Conservation (phyloP, 2,329 filamentous ascomycete genomes). For the Emericellopsis cladophorae region DNA sequence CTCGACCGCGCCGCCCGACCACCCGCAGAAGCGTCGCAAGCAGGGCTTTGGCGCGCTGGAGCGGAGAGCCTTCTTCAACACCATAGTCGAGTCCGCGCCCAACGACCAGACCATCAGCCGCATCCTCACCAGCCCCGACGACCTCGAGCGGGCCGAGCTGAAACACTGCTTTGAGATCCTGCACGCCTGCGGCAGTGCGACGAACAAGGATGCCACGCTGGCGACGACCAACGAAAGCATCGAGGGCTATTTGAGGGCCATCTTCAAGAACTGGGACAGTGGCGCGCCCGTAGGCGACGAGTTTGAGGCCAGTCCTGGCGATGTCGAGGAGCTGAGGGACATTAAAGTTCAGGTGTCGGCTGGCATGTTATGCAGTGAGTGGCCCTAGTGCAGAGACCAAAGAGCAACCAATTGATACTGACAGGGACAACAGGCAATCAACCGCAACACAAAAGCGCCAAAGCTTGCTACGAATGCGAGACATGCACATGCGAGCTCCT, state of each 20-base stretch:
- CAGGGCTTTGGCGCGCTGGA: too few relatives aligned
- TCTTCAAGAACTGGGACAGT: slow-evolving; percentile 13
- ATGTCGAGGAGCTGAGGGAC: neutral
- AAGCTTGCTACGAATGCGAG: slow-evolving; percentile 5
- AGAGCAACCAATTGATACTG: slow-evolving; percentile 2
- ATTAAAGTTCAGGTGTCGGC: slow-evolving; percentile 12
- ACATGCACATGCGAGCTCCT: too few relatives aligned
- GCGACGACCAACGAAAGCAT: slow-evolving; percentile 14
- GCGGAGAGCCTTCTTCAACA: slow-evolving; percentile 3
- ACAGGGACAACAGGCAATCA: slow-evolving; percentile 2
- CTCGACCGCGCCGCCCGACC: neutral
- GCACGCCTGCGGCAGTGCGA: slow-evolving; percentile 16
- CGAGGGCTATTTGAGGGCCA: slow-evolving; percentile 16
- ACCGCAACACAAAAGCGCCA: slow-evolving; percentile 4
- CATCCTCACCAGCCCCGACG: slow-evolving; percentile 10
- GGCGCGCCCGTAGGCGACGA: neutral
- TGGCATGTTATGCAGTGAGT: slow-evolving; percentile 15
- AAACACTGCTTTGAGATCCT: slow-evolving; percentile 18
- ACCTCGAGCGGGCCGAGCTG: slow-evolving; percentile 13
- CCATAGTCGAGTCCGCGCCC: slow-evolving; percentile 5
- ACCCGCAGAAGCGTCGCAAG: too few relatives aligned
- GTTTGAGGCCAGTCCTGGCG: too few relatives aligned
- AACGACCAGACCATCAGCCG: slow-evolving; percentile 2
- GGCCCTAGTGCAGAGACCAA: neutral
- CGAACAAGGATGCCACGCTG: slow-evolving; percentile 9